phyloP scores from a whole-genome alignment of 305 asterid species.

The Nicotiana rustica region DNA sequence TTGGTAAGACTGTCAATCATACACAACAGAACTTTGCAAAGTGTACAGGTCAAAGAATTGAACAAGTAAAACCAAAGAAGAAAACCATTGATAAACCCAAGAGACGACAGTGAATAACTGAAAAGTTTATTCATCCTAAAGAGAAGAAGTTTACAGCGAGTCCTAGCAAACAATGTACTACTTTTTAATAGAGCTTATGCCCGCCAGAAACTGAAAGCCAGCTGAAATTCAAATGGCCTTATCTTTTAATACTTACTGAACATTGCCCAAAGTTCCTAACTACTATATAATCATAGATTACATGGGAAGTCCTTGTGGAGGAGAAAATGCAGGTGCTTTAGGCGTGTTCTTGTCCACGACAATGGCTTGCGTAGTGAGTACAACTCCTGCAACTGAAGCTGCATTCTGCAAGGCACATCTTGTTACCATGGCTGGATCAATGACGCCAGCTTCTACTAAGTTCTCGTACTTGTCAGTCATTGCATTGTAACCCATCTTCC shows the following conservation, averaged over 20 bases:
- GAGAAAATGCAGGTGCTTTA: conserved; percentile 48
- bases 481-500: conserved; percentile 96
- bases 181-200: not conserved
- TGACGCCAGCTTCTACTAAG: conserved; percentile 84
- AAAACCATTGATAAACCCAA: not conserved
- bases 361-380: conserved; percentile 95
- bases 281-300: conserved; percentile 27
- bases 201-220: not conserved
- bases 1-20: too few species aligned
- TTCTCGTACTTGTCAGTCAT: conserved; percentile 84
- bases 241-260: not conserved
- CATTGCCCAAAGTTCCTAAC: not conserved
- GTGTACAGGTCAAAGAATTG: not conserved
- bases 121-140: not conserved
- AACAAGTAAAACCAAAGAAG: not conserved
- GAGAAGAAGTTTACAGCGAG: not conserved
- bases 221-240: conserved; percentile 3
- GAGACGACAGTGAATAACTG: not conserved
- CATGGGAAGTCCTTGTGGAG: conserved; percentile 48
- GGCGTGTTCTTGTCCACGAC: conserved; percentile 74
- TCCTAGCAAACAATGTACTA: not conserved
- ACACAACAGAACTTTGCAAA: too few species aligned
- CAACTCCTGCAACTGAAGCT: conserved; percentile 99
- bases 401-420: conserved; percentile 96
- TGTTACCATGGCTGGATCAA: conserved; percentile 97